Evolutionary conservation across 805 yeast species (phyloP).

Genomic region (Debaryomyces prosopidis): DNA sequence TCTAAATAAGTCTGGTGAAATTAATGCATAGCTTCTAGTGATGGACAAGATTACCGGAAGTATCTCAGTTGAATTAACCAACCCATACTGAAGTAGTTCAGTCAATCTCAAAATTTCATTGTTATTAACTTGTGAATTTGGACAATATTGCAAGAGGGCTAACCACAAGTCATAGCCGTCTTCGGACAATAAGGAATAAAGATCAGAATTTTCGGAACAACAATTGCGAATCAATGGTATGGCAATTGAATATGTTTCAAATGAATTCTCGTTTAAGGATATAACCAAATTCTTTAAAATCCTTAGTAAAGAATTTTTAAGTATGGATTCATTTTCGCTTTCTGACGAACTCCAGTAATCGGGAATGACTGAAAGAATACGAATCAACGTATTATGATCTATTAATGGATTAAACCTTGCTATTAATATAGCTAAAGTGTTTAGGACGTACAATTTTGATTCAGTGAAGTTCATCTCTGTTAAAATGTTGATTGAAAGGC

Average conservation of each 20-base stretch:
- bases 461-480: conserved; percentile 61
- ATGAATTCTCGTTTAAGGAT: conserved; percentile 56
- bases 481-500: conserved; percentile 50
- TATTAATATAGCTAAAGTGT: conserved; percentile 63
- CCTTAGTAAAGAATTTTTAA: conserved; percentile 45
- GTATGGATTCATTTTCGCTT: conserved; percentile 41
- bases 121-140: conserved; percentile 31
- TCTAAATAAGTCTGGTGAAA: conserved; percentile 43
- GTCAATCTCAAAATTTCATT: conserved; percentile 46
- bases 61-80: conserved; percentile 73
- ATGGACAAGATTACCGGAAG: conserved; percentile 63
- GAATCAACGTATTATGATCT: conserved; percentile 49
- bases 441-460: conserved; percentile 71
- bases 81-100: conserved; percentile 54
- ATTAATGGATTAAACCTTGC: conserved; percentile 66
- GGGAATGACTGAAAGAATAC: conserved; percentile 61
- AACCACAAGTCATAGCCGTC: conserved; percentile 88
- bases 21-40: conserved; percentile 59
- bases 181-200: conserved; percentile 64
- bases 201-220: conserved; percentile 44
- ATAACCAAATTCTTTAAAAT: conserved; percentile 55
- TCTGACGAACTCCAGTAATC: conserved; percentile 68
- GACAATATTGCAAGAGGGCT: conserved; percentile 63
- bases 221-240: conserved; percentile 69
- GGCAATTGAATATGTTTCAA: conserved; percentile 51